phyloP scores from a whole-genome alignment of 2,329 filamentous ascomycete genomes.

The Ophiostoma quercus region DNA sequence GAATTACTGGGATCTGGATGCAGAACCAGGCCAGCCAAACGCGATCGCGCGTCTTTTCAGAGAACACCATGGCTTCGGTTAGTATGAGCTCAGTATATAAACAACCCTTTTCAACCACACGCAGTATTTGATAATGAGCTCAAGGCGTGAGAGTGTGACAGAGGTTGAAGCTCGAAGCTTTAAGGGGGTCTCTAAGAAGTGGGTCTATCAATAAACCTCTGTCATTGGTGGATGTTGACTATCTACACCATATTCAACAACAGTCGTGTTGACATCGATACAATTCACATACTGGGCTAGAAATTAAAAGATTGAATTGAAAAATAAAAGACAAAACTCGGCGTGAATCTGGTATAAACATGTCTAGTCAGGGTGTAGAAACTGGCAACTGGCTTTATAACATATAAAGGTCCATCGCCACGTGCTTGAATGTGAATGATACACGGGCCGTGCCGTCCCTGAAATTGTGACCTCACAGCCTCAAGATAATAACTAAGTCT shows the following conservation, averaged over 20 bases:
- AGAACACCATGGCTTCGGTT: slow-evolving; percentile 10
- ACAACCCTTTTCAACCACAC: neutral
- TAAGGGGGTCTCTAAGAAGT: neutral
- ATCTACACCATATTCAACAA: neutral
- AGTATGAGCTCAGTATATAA: neutral
- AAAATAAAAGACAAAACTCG: too few species aligned
- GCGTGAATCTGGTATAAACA: too few species aligned
- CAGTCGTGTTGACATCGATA: too few species aligned
- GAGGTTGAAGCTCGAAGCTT: neutral
- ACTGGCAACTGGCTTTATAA: too few species aligned
- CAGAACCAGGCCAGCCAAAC: slow-evolving; percentile 35
- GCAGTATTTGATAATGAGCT: neutral
- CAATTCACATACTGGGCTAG: too few species aligned
- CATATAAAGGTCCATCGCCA: too few species aligned
- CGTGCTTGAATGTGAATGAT: too few species aligned
- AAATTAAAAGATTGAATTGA: too few species aligned
- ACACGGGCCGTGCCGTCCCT: too few species aligned
- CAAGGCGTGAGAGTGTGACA: neutral
- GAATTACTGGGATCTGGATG: slow-evolving; percentile 33
- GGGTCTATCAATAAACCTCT: neutral
- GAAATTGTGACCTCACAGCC: too few species aligned
- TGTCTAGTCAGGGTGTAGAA: too few species aligned
- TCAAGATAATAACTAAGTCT: too few species aligned
- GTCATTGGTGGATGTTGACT: neutral
- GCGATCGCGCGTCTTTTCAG: slow-evolving; percentile 28